These are phyloP conservation scores for Mucor piriformis DNA, from an alignment of 371 early-diverging fungal species.

Conservation along the genomic window DNA sequence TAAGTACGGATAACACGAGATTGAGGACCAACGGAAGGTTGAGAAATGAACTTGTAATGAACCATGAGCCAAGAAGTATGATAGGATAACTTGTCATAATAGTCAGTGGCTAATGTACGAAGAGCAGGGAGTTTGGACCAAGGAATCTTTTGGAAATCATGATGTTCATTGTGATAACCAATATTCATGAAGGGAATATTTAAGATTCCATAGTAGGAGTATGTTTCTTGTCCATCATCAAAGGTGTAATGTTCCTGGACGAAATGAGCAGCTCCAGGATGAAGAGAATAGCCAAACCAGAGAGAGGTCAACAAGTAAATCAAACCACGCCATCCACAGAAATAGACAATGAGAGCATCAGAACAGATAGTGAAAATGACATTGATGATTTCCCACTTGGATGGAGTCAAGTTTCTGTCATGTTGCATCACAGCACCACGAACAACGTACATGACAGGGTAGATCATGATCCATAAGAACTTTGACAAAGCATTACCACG, in stretches of 20 bases:
- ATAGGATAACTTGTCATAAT: slow-evolving; percentile 84
- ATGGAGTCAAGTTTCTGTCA: slow-evolving; percentile 63
- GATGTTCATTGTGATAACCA: slow-evolving; percentile 98
- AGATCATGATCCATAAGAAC: slow-evolving; percentile 83
- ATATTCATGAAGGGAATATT: slow-evolving; percentile 87
- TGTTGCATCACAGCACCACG: slow-evolving; percentile 79
- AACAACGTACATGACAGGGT: slow-evolving; percentile 89
- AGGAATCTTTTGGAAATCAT: slow-evolving; percentile 92
- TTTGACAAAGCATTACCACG: slow-evolving; percentile 75
- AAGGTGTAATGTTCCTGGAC: slow-evolving; percentile 98
- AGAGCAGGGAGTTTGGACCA: slow-evolving; percentile 90
- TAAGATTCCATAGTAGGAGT: slow-evolving; percentile 94
- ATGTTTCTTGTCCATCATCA: slow-evolving; percentile 95
- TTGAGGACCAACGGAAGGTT: slow-evolving; percentile 59
- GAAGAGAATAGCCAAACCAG: slow-evolving; percentile 89
- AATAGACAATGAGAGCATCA: slow-evolving; percentile 60
- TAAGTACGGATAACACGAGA: slow-evolving; percentile 77
- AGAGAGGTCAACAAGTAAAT: slow-evolving; percentile 79
- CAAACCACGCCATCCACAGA: slow-evolving; percentile 73
- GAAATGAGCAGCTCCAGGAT: slow-evolving; percentile 97
- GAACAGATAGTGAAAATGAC: slow-evolving; percentile 63
- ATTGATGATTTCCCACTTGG: slow-evolving; percentile 86
- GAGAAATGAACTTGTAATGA: slow-evolving; percentile 79
- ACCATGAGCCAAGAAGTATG: slow-evolving; percentile 92
- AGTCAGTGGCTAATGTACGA: slow-evolving; percentile 84